A percentile compares a stretch with the other conserved stretches of the same genome.
phyloP scores from a whole-genome alignment of 805 yeast genomes.

The Aciculoconidium aculeatum region DNA sequence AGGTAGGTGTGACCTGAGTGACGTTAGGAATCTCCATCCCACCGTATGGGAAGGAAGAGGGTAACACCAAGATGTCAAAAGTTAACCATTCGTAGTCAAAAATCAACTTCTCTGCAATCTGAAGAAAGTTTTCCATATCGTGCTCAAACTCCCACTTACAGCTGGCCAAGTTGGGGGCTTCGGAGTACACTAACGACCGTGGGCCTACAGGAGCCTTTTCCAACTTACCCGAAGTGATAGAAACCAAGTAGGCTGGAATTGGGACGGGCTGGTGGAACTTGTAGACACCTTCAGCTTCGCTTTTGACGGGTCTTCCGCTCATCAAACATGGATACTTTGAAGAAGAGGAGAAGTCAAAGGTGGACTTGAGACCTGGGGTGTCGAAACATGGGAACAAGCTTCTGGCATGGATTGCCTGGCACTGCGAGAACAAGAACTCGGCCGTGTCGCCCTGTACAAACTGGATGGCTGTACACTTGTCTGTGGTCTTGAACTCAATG shows the following conservation, averaged over 20 bases:
- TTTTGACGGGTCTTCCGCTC: slow-evolving; percentile 48
- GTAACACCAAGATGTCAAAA: slow-evolving; percentile 76
- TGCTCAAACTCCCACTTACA: slow-evolving; percentile 76
- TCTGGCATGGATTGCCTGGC: slow-evolving; percentile 89
- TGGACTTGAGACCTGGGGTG: slow-evolving; percentile 78
- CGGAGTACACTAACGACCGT: slow-evolving; percentile 76
- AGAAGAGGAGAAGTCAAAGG: slow-evolving; percentile 49
- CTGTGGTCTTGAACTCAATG: slow-evolving; percentile 64
- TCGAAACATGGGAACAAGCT: slow-evolving; percentile 86
- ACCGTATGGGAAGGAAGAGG: slow-evolving; percentile 77
- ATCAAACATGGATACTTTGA: slow-evolving; percentile 69
- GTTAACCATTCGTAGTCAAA: slow-evolving; percentile 81
- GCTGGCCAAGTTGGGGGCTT: slow-evolving; percentile 59
- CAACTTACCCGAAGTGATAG: slow-evolving; percentile 81
- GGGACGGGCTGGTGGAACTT: slow-evolving; percentile 70
- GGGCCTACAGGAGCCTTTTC: slow-evolving; percentile 70
- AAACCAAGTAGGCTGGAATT: slow-evolving; percentile 78
- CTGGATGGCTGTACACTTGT: slow-evolving; percentile 76
- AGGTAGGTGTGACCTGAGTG: slow-evolving; percentile 86
- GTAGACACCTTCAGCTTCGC: slow-evolving; percentile 27
- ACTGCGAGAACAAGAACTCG: slow-evolving; percentile 79
- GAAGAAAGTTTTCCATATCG: slow-evolving; percentile 76
- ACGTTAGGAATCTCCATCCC: slow-evolving; percentile 95
- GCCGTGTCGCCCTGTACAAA: slow-evolving; percentile 70
- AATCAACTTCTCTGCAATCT: slow-evolving; percentile 69